Base-by-base conservation (phyloP, 129 eudicot genomes). In the Flaveria linearis region DNA sequence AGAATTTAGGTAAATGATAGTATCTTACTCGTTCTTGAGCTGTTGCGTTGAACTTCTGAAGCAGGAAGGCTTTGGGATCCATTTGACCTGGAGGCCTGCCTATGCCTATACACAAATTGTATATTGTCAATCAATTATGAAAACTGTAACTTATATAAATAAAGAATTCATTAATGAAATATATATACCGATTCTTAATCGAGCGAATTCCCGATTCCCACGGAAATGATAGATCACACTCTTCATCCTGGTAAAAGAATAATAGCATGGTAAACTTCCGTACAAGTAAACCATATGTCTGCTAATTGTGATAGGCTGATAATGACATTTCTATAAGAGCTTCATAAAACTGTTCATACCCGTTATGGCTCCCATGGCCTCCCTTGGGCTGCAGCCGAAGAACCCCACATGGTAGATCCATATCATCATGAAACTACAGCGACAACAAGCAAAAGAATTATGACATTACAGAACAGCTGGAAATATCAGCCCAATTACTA, bases 61-160 rank as follows among this genome's bases (percentile, higher is more conserved):
- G 94, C 93, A 95, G 73, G 81, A 91, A 95, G 71, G 99, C 99
- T 88, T 89, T 95, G 8, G 96, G 99, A 84, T 95, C 99, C 97
- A 89, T 89, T 84, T 89, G 97, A 75, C 96, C 92, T 56, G 97
- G 92, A 69, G 97, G 99, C 76, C 85, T 86, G 49, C 99, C 97
- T 60, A 95, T 87, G 72, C 99, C 98, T 90, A 71, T 45, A 55
- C 23, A 22, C 50, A 22, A 30, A 57, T 55, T 41, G 49, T 60
- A 64, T 10, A 63, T 26, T 12, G 41, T 13, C 30, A 45, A 63
- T 52, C 36, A 62, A 42, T 43, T 39, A 61, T 42, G 36, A 42
- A 69, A 14, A 62, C 11, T 58, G 45, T 25, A 46, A 45, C 18
- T 81, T 25, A 23, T 7, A 41, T 50, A 72, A 65, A 61, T 56